Conservation (phyloP, 129 eudicot species). For the Artemisia annua region DNA sequence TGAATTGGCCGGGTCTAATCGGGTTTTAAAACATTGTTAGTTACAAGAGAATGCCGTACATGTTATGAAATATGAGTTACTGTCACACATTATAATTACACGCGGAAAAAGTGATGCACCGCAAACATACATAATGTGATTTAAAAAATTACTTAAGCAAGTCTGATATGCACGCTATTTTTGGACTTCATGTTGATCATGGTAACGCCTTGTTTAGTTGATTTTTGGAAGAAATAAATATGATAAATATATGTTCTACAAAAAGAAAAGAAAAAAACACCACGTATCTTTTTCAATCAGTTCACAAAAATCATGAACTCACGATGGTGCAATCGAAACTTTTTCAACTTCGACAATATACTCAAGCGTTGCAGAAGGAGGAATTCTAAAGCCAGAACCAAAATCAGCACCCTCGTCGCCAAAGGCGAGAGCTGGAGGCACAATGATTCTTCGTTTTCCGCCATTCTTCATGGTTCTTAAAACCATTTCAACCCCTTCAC, state of each 20-base stretch:
- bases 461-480: conserved; percentile 78
- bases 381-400: conserved; percentile 59
- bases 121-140: too few relatives aligned
- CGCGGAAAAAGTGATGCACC: too few relatives aligned
- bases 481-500: conserved; percentile 83
- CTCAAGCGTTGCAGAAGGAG: conserved; percentile 72
- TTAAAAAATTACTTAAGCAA: too few relatives aligned
- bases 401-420: conserved; percentile 89
- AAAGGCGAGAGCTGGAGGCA: conserved; percentile 67
- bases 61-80: too few relatives aligned
- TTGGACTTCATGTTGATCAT: too few relatives aligned
- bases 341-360: conserved; percentile 74
- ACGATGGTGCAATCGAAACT: conserved; percentile 90
- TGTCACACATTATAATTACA: too few relatives aligned
- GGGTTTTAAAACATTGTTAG: too few relatives aligned
- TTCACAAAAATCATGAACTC: conserved; percentile 7
- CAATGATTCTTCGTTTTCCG: conserved; percentile 71
- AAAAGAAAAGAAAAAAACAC: background rate
- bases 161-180: too few relatives aligned
- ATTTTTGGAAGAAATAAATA: background rate
- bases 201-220: background rate
- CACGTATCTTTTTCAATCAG: background rate
- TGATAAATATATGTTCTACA: background rate
- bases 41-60: too few relatives aligned
- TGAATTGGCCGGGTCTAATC: too few relatives aligned